Evolutionary conservation across 2,329 filamentous ascomycete genomes (phyloP).

Genomic region (Eutypella sp.): DNA sequence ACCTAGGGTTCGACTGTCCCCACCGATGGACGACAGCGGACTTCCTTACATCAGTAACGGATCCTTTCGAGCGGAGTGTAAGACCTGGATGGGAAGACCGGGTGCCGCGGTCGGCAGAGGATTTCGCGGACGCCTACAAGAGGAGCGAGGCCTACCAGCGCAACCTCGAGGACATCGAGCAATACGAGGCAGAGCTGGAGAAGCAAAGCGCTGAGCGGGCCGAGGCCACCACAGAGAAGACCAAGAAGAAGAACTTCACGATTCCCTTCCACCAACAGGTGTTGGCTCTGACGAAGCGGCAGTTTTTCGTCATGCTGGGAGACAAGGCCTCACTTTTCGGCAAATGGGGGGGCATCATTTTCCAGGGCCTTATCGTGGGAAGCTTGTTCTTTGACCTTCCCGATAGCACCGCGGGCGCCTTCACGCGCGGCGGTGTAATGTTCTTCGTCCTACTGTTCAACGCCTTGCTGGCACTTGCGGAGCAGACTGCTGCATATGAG

Average conservation of each 20-base stretch:
- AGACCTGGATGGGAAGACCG: conserved; percentile 51
- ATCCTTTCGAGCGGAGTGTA: conserved; percentile 51
- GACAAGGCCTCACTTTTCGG: conserved; percentile 28
- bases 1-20: conserved; percentile 69
- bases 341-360: conserved; percentile 31
- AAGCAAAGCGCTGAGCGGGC: conserved; percentile 34
- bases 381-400: conserved; percentile 28
- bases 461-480: conserved; percentile 54
- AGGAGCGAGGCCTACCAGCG: conserved; percentile 39
- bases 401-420: conserved; percentile 42
- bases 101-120: conserved; percentile 57
- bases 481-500: conserved; percentile 56
- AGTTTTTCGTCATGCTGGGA: conserved; percentile 29
- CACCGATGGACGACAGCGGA: conserved; percentile 67
- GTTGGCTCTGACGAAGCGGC: conserved; percentile 36
- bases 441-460: conserved; percentile 62
- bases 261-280: conserved; percentile 46
- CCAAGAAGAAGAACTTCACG: conserved; percentile 46
- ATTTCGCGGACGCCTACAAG: conserved; percentile 51
- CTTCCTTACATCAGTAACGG: conserved; percentile 72
- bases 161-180: conserved; percentile 42
- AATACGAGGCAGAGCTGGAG: conserved; percentile 45
- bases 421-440: conserved; percentile 55
- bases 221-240: conserved; percentile 30
- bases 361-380: conserved; percentile 29